A percentile compares a stretch with the other conserved stretches of the same genome.
Conservation (phyloP, 169 alveolate species). For the Eimeria falciformis region DNA sequence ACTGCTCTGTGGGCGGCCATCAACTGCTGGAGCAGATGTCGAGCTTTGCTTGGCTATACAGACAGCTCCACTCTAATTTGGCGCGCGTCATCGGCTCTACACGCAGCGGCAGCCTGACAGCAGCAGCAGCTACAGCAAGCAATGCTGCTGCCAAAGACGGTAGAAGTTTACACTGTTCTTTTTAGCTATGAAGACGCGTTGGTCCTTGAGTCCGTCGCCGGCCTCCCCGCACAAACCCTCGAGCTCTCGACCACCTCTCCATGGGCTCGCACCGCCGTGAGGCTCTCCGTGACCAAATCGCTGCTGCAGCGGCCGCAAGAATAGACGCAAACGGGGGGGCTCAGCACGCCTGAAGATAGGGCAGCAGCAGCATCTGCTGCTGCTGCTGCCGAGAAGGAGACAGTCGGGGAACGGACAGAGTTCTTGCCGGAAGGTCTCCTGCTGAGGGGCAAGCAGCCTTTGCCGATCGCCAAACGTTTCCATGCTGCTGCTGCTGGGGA, state of each 20-base stretch:
- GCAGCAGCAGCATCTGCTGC: constrained; percentile 52
- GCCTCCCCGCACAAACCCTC: constrained; percentile 18
- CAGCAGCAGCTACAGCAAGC: constrained; percentile 35
- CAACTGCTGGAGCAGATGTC: constrained; percentile 40
- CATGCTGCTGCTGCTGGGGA: not conserved
- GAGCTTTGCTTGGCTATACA: constrained; percentile 20
- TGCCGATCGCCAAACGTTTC: no score
- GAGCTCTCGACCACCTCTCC: not conserved
- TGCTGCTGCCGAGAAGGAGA: constrained; percentile 14
- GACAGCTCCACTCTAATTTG: constrained; percentile 19
- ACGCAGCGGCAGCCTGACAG: not conserved
- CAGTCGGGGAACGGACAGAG: constrained; percentile 1
- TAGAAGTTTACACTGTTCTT: not conserved
- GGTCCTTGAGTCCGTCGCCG: constrained; percentile 17
- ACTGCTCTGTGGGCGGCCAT: constrained; percentile 29
- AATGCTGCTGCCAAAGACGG: constrained; percentile 35
- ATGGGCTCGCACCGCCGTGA: not conserved
- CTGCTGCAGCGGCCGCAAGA: constrained; percentile 15
- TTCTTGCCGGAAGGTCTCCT: constrained; percentile 25
- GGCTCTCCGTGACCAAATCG: constrained; percentile 6
- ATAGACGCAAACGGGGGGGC: not conserved
- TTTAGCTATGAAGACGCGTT: constrained; percentile 1
- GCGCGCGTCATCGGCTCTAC: not conserved
- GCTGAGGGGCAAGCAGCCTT: not conserved
- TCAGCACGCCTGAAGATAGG: not conserved